Evolutionary conservation across 1,139 yeast species (phyloP).

Genomic region (Magnusiomyces ingens): DNA sequence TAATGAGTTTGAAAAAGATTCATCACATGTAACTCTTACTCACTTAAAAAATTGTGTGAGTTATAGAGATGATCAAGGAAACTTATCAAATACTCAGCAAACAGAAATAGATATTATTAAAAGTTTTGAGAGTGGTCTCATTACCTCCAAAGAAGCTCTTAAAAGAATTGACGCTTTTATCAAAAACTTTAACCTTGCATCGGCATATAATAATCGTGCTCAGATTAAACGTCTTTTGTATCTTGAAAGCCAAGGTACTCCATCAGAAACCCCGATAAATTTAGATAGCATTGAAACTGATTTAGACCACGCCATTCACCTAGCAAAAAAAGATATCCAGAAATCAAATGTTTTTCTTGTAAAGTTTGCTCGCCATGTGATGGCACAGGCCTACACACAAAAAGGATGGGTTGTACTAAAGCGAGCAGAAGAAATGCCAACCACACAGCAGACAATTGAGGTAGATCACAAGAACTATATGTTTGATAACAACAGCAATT

Average conservation of each 20-base stretch:
- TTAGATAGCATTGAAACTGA: conserved; percentile 18
- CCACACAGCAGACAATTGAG: no score
- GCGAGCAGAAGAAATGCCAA: no score
- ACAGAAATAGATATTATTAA: not conserved
- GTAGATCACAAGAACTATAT: no score
- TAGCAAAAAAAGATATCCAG: conserved; percentile 18
- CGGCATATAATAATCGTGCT: conserved; percentile 33
- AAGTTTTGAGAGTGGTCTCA: not conserved
- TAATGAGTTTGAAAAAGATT: not conserved
- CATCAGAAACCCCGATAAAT: no score
- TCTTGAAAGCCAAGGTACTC: no score
- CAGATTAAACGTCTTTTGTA: conserved; percentile 23
- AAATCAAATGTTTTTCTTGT: conserved; percentile 15
- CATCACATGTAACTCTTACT: not conserved
- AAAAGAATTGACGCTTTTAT: conserved; percentile 15
- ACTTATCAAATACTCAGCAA: not conserved
- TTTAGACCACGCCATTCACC: conserved; percentile 23
- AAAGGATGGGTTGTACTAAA: conserved; percentile 26
- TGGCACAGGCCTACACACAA: conserved; percentile 29
- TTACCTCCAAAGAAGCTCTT: no score
- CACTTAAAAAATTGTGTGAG: not conserved
- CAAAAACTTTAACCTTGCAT: conserved; percentile 27
- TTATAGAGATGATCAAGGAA: not conserved
- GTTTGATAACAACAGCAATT: conserved; percentile 11
- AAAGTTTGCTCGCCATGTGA: conserved; percentile 30